phyloP scores from a whole-genome alignment of 2,329 filamentous ascomycete species.

The Penicillium decumbens region DNA sequence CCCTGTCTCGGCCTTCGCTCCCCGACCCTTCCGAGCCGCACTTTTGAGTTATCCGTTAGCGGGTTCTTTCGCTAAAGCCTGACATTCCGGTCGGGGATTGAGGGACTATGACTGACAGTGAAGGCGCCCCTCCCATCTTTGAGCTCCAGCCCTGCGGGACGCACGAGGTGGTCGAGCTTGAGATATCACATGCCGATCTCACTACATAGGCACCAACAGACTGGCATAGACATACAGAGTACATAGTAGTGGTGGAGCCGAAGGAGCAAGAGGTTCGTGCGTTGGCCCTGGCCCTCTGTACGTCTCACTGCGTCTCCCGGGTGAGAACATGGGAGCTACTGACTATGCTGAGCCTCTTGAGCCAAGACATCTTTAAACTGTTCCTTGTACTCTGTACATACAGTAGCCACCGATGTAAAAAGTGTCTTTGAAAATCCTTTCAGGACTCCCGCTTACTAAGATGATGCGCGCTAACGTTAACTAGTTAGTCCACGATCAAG shows the following conservation, averaged over 20 bases:
- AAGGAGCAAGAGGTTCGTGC: neutral
- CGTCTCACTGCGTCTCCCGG: neutral
- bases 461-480: neutral
- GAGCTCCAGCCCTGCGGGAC: neutral
- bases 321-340: neutral
- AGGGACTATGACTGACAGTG: neutral
- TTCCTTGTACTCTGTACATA: neutral
- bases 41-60: constrained; percentile 9
- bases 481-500: neutral
- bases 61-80: neutral
- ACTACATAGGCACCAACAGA: neutral
- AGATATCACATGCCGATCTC: neutral
- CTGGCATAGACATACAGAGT: neutral
- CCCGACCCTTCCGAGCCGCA: constrained; percentile 16
- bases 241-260: neutral
- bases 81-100: constrained; percentile 1
- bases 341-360: neutral
- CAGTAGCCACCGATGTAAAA: too few relatives aligned
- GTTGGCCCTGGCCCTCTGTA: neutral
- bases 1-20: constrained; percentile 17
- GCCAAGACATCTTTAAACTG: neutral
- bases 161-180: neutral
- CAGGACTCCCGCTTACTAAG: neutral
- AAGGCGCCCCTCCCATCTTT: neutral
- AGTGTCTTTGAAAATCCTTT: too few relatives aligned